These are phyloP conservation scores for Uronychia setigera DNA, from an alignment of 73 alveolate genomes.

Conservation along the genomic window DNA sequence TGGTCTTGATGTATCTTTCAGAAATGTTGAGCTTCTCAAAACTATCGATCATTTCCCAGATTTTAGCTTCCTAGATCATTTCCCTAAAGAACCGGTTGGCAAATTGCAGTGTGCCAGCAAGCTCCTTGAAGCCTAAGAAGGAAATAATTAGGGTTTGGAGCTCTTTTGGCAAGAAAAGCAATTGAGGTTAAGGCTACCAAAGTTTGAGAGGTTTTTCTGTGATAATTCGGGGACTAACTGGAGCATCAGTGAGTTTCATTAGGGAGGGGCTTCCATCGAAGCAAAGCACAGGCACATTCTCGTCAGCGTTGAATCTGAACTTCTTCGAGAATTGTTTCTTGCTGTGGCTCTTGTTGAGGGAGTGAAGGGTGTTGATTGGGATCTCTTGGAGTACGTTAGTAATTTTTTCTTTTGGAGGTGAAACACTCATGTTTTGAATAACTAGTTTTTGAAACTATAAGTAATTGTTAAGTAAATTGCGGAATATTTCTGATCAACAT, in stretches of 20 bases:
- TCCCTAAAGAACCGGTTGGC: not conserved
- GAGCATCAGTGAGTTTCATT: not conserved
- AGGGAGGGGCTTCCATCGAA: not conserved
- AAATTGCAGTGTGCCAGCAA: not conserved
- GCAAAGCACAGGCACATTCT: slow-evolving; percentile 6
- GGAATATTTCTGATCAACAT: no score
- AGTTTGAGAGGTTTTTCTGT: not conserved
- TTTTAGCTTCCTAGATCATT: not conserved
- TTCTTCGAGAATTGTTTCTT: slow-evolving; percentile 1
- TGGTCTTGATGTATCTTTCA: slow-evolving; percentile 21
- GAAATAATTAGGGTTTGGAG: not conserved
- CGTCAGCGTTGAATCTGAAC: not conserved
- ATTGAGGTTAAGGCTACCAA: not conserved
- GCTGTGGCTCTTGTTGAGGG: not conserved
- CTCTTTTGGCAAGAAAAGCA: slow-evolving; percentile 8
- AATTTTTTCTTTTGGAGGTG: not conserved
- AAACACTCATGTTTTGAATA: slow-evolving; percentile 3
- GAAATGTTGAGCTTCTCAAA: not conserved
- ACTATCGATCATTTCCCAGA: slow-evolving; percentile 38
- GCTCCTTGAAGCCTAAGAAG: slow-evolving; percentile 4
- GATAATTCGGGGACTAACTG: not conserved
- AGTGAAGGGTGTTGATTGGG: slow-evolving; percentile 9
- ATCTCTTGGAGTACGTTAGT: not conserved
- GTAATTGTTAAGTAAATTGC: no score
- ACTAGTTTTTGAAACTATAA: no score